phyloP scores from a whole-genome alignment of 2,329 filamentous ascomycete species.

The Cryphonectria naterciae region DNA sequence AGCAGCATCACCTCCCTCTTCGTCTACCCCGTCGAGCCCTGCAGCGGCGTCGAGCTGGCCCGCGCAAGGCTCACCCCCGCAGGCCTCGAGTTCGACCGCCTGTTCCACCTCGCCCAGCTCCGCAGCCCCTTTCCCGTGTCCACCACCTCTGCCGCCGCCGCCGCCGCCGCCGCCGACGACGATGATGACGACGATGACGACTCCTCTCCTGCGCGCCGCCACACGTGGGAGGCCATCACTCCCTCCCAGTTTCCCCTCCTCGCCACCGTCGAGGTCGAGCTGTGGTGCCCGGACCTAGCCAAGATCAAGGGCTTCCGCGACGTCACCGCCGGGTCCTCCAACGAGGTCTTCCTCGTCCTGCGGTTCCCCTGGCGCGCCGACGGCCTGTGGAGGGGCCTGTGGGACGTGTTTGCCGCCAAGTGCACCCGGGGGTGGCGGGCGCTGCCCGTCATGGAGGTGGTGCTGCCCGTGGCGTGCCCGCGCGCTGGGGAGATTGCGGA shows the following conservation, averaged over 20 bases:
- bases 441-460: conserved; percentile 64
- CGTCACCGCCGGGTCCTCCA: conserved; percentile 46
- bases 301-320: conserved; percentile 55
- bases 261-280: conserved; percentile 68
- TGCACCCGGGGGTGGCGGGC: conserved; percentile 53
- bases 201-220: conserved; percentile 42
- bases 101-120: conserved; percentile 80
- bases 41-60: conserved; percentile 73
- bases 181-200: conserved; percentile 43
- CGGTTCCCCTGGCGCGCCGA: conserved; percentile 65
- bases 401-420: conserved; percentile 54
- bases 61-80: conserved; percentile 65
- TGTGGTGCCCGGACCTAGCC: conserved; percentile 70
- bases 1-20: conserved; percentile 64
- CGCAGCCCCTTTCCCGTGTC: conserved; percentile 52
- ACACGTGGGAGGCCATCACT: conserved; percentile 72
- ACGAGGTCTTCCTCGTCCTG: conserved; percentile 65
- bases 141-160: conserved; percentile 32
- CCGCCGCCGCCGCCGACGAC: conserved; percentile 40
- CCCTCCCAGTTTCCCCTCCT: conserved; percentile 71
- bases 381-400: conserved; percentile 50
- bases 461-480: conserved; percentile 68
- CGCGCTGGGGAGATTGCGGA: conserved; percentile 58
- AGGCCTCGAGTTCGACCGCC: conserved; percentile 78
- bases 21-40: conserved; percentile 85